Evolutionary conservation across 345 rosid genomes (phyloP), one percentile per base, ranked within the genome.

Genomic region (Pseudoturritis turrita): DNA sequence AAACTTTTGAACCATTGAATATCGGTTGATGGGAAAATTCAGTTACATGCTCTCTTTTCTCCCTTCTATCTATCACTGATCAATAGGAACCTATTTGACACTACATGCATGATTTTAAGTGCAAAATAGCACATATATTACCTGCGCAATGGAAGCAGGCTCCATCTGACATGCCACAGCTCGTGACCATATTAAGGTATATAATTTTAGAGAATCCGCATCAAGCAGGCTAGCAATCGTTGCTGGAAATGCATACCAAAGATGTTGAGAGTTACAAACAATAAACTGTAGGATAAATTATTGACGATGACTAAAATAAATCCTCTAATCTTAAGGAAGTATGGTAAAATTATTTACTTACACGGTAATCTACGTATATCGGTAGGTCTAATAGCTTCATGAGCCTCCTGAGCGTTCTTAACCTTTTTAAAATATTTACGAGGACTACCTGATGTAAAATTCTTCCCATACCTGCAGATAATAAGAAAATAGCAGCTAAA

Each of bases 361-460:
- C 99, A 89, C 23, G 99, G 99, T 60, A 88, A 80, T 72, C 89
- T 81, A 81, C 81, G 77, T 59, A 89, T 80, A 82, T 84, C 81
- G 47, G 99, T 95, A 65, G 99, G 99, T 79, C 99, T 86, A 73
- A 95, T 87, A 76, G 99, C 99, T 87, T 95, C 99, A 80, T 95
- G 99, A 70, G 99, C 96, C 83, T 95, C 99, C 78, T 89, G 98
- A 77, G 98, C 90, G 81, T 95, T 95, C 81, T 95, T 95, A 72
- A 95, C 96, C 81, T 88, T 95, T 83, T 85, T 95, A 77, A 86
- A 91, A 84, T 80, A 91, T 75, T 88, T 95, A 36, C 89, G 93
- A 44, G 85, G 85, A 77, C 77, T 68, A 40, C 41, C 85, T 53
- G 90, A 72, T 54, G 84, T 84, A 76, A 84, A 87, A 56, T 81